Base-by-base conservation (phyloP, 2,329 filamentous ascomycete species). In the Parastagonospora nodorum region DNA sequence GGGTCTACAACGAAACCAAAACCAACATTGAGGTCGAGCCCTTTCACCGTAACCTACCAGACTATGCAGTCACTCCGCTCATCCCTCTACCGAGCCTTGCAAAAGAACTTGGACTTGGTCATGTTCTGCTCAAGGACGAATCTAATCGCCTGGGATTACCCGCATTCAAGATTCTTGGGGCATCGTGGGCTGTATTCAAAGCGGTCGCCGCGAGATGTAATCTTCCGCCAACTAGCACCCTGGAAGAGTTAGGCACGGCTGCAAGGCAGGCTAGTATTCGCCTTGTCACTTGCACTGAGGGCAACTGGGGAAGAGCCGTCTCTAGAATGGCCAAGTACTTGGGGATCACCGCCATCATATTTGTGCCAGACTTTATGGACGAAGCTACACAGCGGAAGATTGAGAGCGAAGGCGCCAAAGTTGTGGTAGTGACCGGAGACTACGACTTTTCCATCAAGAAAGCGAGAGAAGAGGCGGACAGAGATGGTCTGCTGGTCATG, bases 121-220 rank as follows among this genome's bases (percentile, higher is more conserved):
- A 78, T 5, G 77, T 92, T 3, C 79, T 86, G 32, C 64, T 92
- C 56, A 93, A 93, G 65, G 84, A 92, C 61, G 89, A 93, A 69
- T 85, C 82, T 27, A 77, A 74, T 45, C 82, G 89, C 5, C 83
- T 90, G 32, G 85, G 86, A 0, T 77, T 92, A 1, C 87, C 88
- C 0, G 82, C 88, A 0, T 93, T 92, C 78, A 94, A 94, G 71
- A 89, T 92, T 38, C 80, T 92, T 0, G 90, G 89, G 15, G 89
- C 89, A 1, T 89, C 87, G 0, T 93, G 88, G 88, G 88, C 83
- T 0, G 80, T 83, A 2, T 87, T 84, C 60, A 80, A 82, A 6
- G 83, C 86, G 11, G 64, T 90, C 6, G 66, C 75, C 0, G 64
- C 73, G 1, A 68, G 74, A 7, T 69, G 85, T 0, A 69, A 66